phyloP scores from a whole-genome alignment of 2,329 filamentous ascomycete genomes.

The Cladosporium sp. region DNA sequence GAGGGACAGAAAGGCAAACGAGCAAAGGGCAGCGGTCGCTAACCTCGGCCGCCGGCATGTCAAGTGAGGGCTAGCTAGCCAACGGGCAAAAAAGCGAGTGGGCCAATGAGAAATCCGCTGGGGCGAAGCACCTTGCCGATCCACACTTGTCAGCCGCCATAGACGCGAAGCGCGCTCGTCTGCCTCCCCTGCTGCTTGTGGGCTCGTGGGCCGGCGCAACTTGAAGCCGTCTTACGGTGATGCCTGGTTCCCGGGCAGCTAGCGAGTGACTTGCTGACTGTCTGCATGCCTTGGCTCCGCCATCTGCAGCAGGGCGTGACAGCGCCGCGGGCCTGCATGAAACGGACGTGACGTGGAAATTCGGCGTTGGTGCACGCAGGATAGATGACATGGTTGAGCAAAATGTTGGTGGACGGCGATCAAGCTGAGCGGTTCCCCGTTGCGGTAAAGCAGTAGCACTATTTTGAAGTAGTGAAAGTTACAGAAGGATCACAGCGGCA shows the following conservation, averaged over 20 bases:
- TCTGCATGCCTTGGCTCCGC: conserved; percentile 2
- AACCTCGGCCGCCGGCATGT: conserved; percentile 6
- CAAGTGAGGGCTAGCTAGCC: neutral
- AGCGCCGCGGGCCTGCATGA: conserved; percentile 5
- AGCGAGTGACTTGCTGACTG: conserved; percentile 10
- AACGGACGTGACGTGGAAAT: neutral
- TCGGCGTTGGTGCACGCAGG: neutral
- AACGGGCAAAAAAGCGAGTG: conserved; percentile 15
- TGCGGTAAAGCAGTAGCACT: neutral
- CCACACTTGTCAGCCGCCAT: neutral
- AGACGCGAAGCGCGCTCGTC: conserved; percentile 3
- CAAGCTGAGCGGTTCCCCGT: neutral
- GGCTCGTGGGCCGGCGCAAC: conserved; percentile 3
- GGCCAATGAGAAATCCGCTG: conserved; percentile 10
- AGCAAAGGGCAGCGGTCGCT: neutral
- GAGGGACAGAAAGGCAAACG: neutral
- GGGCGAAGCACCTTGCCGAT: conserved; percentile 10
- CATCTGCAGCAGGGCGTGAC: conserved; percentile 4
- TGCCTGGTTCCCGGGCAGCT: conserved; percentile 16
- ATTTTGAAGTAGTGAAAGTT: neutral
- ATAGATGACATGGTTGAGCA: neutral
- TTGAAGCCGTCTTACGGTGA: conserved; percentile 8
- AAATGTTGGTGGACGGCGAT: neutral
- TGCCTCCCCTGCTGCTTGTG: neutral
- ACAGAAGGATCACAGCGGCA: neutral